These are phyloP conservation scores for Fragilaria radians DNA, from an alignment of 108 stramenopile genomes.

Conservation along the genomic window DNA sequence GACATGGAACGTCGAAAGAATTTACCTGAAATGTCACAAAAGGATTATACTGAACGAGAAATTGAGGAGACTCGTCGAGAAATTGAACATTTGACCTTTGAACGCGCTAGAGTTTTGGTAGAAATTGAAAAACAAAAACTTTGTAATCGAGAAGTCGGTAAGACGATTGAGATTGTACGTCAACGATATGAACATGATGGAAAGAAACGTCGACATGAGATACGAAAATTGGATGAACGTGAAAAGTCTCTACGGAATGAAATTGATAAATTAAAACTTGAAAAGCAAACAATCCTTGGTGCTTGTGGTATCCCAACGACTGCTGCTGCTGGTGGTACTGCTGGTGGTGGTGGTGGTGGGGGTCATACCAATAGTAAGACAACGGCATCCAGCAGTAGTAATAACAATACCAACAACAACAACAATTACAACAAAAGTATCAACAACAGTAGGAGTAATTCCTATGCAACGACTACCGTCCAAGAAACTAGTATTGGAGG, in stretches of 20 bases:
- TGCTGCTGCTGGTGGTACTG: too few species aligned
- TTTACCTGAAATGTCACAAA: background rate
- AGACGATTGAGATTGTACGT: background rate
- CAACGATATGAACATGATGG: background rate
- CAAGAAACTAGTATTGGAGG: too few species aligned
- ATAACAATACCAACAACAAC: too few species aligned
- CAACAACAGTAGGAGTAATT: too few species aligned
- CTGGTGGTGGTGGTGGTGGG: too few species aligned
- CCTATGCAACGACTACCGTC: too few species aligned
- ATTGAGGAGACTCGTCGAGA: background rate
- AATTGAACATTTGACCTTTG: background rate
- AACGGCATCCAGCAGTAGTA: too few species aligned
- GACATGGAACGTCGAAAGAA: background rate
- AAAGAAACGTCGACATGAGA: background rate
- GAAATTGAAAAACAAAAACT: background rate
- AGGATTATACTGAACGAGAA: background rate
- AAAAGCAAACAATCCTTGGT: background rate
- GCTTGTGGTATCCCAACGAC: too few species aligned
- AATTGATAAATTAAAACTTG: background rate
- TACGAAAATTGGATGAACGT: background rate
- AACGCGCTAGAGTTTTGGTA: background rate
- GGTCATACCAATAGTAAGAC: too few species aligned
- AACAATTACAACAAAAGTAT: too few species aligned
- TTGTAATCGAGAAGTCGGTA: background rate
- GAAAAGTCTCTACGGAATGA: background rate